Percentiles rank a stretch among this genome's conserved stretches.
These are phyloP conservation scores for Gossypium herbaceum DNA, from an alignment of 345 rosid genomes.

Conservation along the genomic window DNA sequence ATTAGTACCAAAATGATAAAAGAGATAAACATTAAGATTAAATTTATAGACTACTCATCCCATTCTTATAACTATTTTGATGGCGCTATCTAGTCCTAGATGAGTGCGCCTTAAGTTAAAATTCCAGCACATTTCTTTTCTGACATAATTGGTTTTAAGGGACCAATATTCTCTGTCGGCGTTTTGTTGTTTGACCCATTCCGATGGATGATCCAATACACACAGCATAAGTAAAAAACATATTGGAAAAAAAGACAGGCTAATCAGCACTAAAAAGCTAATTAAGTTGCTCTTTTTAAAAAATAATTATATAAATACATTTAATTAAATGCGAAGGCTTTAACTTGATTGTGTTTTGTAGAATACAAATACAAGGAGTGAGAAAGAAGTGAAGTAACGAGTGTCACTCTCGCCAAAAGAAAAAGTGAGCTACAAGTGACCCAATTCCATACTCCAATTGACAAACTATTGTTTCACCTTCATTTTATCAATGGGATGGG, in stretches of 20 bases:
- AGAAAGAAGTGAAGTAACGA: slow-evolving; percentile 2
- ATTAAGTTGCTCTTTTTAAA: no score
- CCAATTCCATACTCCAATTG: slow-evolving; percentile 1
- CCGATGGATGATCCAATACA: background rate
- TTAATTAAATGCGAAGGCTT: background rate
- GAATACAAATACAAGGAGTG: background rate
- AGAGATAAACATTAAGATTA: no score
- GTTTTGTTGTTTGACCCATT: slow-evolving; percentile 1
- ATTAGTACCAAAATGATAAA: no score
- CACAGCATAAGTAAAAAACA: background rate
- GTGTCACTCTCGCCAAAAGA: background rate
- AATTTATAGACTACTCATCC: no score
- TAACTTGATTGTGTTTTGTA: background rate
- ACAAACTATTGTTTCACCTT: background rate
- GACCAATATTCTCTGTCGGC: background rate
- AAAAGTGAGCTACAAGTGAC: background rate
- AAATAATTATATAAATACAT: no score
- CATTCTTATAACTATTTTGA: no score
- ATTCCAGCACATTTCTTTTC: slow-evolving; percentile 34
- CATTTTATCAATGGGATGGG: background rate
- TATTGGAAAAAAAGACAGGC: background rate
- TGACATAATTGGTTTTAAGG: background rate
- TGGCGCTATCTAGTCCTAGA: background rate
- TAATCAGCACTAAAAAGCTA: no score
- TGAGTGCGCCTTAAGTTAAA: slow-evolving; percentile 36